These are phyloP conservation scores for Coix lacrymajobi DNA, from an alignment of 176 grass and related monocot genomes.

Conservation along the genomic window DNA sequence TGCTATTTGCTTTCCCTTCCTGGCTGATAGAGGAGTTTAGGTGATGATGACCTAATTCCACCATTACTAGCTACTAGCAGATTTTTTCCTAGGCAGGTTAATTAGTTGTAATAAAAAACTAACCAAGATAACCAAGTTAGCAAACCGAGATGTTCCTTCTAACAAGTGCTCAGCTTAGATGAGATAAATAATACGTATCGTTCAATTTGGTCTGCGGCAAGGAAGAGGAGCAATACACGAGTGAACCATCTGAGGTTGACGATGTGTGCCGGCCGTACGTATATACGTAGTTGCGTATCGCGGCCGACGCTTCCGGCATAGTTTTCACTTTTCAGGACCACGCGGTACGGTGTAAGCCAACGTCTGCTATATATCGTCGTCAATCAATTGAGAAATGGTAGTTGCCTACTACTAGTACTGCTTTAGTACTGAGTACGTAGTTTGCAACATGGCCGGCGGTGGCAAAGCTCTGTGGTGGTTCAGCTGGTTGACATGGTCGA, in stretches of 20 bases:
- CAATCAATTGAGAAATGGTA: neutral
- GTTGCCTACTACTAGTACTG: neutral
- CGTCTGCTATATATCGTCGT: neutral
- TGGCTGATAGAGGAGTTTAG: neutral
- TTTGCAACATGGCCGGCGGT: neutral
- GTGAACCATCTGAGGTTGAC: neutral
- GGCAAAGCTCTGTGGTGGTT: neutral
- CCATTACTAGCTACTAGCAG: neutral
- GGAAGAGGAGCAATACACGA: neutral
- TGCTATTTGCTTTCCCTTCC: neutral
- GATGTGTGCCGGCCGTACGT: too few relatives aligned
- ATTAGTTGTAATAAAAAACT: neutral
- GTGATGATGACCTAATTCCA: conserved; percentile 35
- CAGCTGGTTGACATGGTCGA: neutral
- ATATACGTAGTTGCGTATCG: too few relatives aligned
- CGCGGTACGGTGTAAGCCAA: neutral
- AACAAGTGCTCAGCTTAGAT: too few relatives aligned
- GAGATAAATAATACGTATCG: too few relatives aligned
- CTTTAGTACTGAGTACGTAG: too few relatives aligned
- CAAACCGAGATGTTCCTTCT: too few relatives aligned
- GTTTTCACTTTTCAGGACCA: neutral
- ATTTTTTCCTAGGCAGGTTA: neutral
- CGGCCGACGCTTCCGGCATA: neutral
- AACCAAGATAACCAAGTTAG: neutral
- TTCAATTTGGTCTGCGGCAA: neutral